phyloP scores from a whole-genome alignment of 2,329 filamentous ascomycete species.

The Seiridium cupressi region DNA sequence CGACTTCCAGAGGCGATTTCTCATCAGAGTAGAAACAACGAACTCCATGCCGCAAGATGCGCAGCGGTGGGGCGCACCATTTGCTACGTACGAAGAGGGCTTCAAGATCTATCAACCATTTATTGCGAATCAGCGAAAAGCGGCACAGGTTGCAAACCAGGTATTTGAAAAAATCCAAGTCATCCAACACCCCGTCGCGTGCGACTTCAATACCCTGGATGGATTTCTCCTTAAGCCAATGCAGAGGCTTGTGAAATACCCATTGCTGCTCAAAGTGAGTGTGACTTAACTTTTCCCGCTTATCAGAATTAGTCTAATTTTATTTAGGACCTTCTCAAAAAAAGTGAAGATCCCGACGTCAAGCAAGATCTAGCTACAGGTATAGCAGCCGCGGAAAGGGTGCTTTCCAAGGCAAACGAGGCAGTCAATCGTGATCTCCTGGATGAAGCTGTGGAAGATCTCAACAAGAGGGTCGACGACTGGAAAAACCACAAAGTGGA shows the following conservation, averaged over 20 bases:
- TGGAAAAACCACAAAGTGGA: slow-evolving; percentile 94
- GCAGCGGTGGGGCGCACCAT: slow-evolving; percentile 95
- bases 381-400: slow-evolving; percentile 77
- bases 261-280: slow-evolving; percentile 77
- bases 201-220: slow-evolving; percentile 82
- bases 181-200: slow-evolving; percentile 76
- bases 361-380: slow-evolving; percentile 73
- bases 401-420: slow-evolving; percentile 82
- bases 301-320: slow-evolving; percentile 22
- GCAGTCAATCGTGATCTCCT: slow-evolving; percentile 87
- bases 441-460: slow-evolving; percentile 77
- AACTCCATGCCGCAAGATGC: slow-evolving; percentile 74
- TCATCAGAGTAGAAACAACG: slow-evolving; percentile 94
- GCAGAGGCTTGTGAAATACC: slow-evolving; percentile 93
- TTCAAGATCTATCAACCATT: slow-evolving; percentile 96
- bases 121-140: slow-evolving; percentile 93
- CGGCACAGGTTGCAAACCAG: slow-evolving; percentile 77
- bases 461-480: slow-evolving; percentile 83
- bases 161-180: slow-evolving; percentile 84
- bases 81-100: slow-evolving; percentile 77
- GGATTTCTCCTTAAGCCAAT: slow-evolving; percentile 96
- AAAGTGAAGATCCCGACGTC: slow-evolving; percentile 66
- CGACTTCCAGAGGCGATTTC: slow-evolving; percentile 91
- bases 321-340: slow-evolving; percentile 79
- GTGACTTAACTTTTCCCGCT: background rate